phyloP scores from a whole-genome alignment of 2,329 filamentous ascomycete species.

The Claviceps arundinis region DNA sequence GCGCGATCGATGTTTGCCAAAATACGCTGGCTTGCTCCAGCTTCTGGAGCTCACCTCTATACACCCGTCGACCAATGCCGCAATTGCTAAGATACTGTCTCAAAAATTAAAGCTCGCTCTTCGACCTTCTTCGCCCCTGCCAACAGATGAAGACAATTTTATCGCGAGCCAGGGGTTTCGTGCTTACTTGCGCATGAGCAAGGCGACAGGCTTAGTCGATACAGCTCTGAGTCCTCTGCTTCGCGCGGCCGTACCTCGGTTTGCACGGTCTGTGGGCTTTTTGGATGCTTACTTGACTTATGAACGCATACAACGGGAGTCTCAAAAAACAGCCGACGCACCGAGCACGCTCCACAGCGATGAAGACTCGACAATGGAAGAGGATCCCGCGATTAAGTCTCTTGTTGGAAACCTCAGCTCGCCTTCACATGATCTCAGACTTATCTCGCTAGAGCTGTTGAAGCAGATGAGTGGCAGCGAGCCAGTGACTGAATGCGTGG shows the following conservation, averaged over 20 bases:
- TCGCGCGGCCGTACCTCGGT: conserved; percentile 51
- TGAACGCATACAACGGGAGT: conserved; percentile 22
- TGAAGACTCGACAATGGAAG: conserved; percentile 30
- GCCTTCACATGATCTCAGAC: conserved; percentile 60
- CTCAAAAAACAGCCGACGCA: conserved; percentile 8
- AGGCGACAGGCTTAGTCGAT: conserved; percentile 44
- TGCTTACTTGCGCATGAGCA: conserved; percentile 55
- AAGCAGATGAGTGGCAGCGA: conserved; percentile 34
- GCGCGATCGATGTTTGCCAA: conserved; percentile 50
- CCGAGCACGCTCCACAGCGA: conserved; percentile 22
- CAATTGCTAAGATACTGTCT: conserved; percentile 52
- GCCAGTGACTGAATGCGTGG: conserved; percentile 15
- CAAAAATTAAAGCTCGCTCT: conserved; percentile 53
- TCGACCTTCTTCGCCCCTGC: conserved; percentile 43
- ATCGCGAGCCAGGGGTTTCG: conserved; percentile 64
- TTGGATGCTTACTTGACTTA: conserved; percentile 49
- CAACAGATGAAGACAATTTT: conserved; percentile 54
- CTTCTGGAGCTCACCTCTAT: conserved; percentile 48
- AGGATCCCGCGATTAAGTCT: conserved; percentile 48
- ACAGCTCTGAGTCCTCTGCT: conserved; percentile 50
- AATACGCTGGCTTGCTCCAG: conserved; percentile 53
- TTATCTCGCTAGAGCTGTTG: conserved; percentile 61
- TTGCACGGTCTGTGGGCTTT: conserved; percentile 52
- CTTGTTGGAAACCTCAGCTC: conserved; percentile 63
- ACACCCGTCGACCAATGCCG: conserved; percentile 52